Base-by-base conservation (phyloP, 164 flowering plant species). In the Piper betle region DNA sequence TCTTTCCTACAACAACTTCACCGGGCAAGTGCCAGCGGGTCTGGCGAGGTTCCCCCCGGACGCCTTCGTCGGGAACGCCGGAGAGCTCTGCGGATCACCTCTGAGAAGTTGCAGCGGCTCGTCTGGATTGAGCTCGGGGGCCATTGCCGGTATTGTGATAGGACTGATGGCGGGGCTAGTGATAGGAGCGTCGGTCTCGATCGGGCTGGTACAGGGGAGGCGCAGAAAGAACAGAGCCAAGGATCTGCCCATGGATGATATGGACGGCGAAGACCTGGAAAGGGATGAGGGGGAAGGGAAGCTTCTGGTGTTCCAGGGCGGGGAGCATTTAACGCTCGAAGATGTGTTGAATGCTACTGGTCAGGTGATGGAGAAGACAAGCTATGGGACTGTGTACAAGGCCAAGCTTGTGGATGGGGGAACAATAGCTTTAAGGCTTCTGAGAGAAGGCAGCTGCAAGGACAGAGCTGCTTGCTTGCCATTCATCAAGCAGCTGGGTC, bases 311-410 rank as follows among this genome's bases (percentile, higher is more conserved):
- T 93, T 93, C 72, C 86, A 88, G 67, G 99, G 99, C 0, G 99
- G 97, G 0, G 99, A 93, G 78, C 86, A 90, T 75, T 80, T 93
- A 81, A 86, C 88, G 0, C 68, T 86, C 19, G 99, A 93, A 60
- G 97, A 93, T 74, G 97, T 93, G 33, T 71, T 93, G 81, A 93
- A 93, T 73, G 98, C 98, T 4, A 89, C 98, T 0, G 99, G 99
- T n/a, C 99, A 93, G 63, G 96, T 93, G 6, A 74, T 87, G 84
- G 99, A 90, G 83, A 93, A 93, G 74, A 90, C 96, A 0, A 82
- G 78, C 71, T 93, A 93, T 68, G 99, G 99, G 41, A 90, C 99
- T 2, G 84, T 84, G 10, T 93, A 93, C 41, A 93, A 90, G 78
- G 99, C 99, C 6, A 93, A 93, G 78, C 87, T 93, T 39, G 81